Conservation (phyloP, 106 monocot genomes). For the Amphibolis antarctica region DNA sequence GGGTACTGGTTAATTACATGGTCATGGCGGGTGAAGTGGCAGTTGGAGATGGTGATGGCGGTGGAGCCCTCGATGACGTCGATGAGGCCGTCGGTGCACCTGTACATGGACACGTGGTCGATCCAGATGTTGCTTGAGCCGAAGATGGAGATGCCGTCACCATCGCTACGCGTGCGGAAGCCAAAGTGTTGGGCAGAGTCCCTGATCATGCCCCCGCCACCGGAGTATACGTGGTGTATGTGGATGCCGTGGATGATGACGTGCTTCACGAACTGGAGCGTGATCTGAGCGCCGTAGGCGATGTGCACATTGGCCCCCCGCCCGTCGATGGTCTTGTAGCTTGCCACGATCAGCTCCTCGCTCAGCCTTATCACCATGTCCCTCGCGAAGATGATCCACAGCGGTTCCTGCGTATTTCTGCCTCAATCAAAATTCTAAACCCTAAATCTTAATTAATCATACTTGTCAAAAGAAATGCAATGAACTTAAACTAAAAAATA, state of each 20-base stretch:
- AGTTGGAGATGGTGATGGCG: slow-evolving; percentile 66
- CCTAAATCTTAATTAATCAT: too few relatives aligned
- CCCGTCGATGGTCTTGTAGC: slow-evolving; percentile 70
- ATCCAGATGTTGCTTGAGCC: slow-evolving; percentile 52
- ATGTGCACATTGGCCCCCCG: slow-evolving; percentile 55
- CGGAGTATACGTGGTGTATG: slow-evolving; percentile 40
- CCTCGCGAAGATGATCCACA: slow-evolving; percentile 60
- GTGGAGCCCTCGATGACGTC: slow-evolving; percentile 37
- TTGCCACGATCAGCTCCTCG: slow-evolving; percentile 57
- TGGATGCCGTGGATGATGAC: slow-evolving; percentile 64
- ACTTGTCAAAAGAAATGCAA: too few relatives aligned
- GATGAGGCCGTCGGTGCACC: slow-evolving; percentile 22
- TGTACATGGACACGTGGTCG: slow-evolving; percentile 44
- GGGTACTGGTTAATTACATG: slow-evolving; percentile 8
- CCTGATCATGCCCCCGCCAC: slow-evolving; percentile 41
- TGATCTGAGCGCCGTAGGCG: slow-evolving; percentile 47
- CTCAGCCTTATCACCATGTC: slow-evolving; percentile 47
- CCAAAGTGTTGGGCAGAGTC: slow-evolving; percentile 41
- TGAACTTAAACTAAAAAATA: too few relatives aligned
- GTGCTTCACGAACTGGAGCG: slow-evolving; percentile 47
- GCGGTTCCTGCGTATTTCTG: slow-evolving; percentile 12
- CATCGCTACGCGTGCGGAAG: slow-evolving; percentile 33
- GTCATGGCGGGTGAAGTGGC: slow-evolving; percentile 52
- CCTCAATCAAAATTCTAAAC: too few relatives aligned
- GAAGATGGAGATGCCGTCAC: slow-evolving; percentile 58